phyloP scores from a whole-genome alignment of 2,329 filamentous ascomycete genomes.

The Aspergillus fructus region DNA sequence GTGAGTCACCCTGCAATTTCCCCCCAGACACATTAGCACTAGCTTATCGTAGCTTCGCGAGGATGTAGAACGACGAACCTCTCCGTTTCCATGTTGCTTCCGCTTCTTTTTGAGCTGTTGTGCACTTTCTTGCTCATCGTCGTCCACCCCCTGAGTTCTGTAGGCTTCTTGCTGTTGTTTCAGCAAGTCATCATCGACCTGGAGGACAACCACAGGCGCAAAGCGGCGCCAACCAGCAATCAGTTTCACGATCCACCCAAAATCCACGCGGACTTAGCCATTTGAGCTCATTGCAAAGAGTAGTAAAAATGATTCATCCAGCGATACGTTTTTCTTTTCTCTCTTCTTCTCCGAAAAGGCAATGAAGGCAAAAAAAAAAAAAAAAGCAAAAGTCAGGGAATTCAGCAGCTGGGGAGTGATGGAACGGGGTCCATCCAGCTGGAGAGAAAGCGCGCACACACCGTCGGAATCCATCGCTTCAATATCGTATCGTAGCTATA shows the following conservation, averaged over 20 bases:
- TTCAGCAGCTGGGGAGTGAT: conserved; percentile 17
- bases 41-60: not conserved
- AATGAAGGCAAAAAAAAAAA: not conserved
- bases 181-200: conserved; percentile 61
- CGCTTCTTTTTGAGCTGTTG: conserved; percentile 53
- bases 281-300: conserved; percentile 15
- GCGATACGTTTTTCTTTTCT: not conserved
- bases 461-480: conserved; percentile 73
- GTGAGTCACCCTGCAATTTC: conserved; percentile 25
- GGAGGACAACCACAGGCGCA: conserved; percentile 34
- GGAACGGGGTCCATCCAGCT: conserved; percentile 8
- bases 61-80: conserved; percentile 41
- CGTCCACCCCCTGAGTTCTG: conserved; percentile 59
- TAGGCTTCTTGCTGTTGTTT: conserved; percentile 64
- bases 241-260: conserved; percentile 32
- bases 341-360: not conserved
- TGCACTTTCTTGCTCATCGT: conserved; percentile 48
- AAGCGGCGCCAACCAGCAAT: conserved; percentile 29
- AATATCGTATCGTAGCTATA: conserved; percentile 74
- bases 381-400: conserved; percentile 5
- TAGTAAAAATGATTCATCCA: conserved; percentile 8
- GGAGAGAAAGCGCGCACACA: conserved; percentile 37
- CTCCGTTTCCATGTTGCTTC: conserved; percentile 52
- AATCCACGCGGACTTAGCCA: conserved; percentile 19
- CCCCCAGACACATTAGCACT: not conserved